Conservation (phyloP, 1,284 basidiomycete species). For the Ceraceosorus bombacis region DNA sequence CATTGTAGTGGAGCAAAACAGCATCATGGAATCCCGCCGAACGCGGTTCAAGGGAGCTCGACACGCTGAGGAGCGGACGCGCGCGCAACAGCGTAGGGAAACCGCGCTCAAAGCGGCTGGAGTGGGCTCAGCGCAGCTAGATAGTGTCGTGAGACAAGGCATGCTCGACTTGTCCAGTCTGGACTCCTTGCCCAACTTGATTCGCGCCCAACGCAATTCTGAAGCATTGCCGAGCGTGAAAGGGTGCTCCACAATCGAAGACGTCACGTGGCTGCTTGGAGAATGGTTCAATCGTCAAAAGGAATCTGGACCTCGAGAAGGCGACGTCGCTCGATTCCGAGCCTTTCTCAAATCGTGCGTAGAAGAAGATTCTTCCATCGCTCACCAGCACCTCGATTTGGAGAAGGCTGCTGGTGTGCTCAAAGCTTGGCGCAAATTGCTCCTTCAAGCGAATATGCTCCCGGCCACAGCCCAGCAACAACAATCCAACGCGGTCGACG, state of each 20-base stretch:
- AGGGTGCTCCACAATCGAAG: background rate
- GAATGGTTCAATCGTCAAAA: background rate
- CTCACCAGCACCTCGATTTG: background rate
- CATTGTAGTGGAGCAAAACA: slow-evolving; percentile 2
- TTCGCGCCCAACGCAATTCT: background rate
- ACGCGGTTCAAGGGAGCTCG: slow-evolving; percentile 6
- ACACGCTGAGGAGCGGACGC: slow-evolving; percentile 5
- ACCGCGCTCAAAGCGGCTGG: slow-evolving; percentile 1
- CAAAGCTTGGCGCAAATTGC: background rate
- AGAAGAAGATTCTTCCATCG: background rate
- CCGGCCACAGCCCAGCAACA: background rate
- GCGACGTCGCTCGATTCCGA: background rate
- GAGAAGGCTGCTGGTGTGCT: background rate
- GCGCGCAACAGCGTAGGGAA: slow-evolving; percentile 4
- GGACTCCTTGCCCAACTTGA: background rate
- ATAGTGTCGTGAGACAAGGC: too few species aligned
- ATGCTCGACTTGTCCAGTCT: too few species aligned
- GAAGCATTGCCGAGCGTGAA: background rate
- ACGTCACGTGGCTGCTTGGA: background rate
- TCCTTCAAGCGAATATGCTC: background rate
- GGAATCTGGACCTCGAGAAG: background rate
- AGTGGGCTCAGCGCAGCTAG: background rate
- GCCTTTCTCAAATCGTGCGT: background rate
- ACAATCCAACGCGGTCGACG: background rate
- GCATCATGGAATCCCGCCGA: background rate